A percentile compares a stretch with the other conserved stretches of the same genome.
Conservation (phyloP, 371 early-diverging fungal species). For the Synchytrium microbalum region DNA sequence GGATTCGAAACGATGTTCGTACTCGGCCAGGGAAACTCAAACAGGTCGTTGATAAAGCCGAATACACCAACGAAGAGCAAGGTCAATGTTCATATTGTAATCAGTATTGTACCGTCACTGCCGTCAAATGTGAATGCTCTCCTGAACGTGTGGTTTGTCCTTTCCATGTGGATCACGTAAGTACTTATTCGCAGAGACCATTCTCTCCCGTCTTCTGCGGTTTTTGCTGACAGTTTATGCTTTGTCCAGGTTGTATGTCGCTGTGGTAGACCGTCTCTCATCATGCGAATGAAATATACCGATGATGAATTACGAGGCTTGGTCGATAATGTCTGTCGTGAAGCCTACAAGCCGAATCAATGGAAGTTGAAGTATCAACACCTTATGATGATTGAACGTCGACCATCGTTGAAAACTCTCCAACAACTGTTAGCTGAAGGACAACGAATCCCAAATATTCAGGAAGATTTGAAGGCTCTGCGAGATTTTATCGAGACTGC, state of each 20-base stretch:
- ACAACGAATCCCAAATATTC: conserved; percentile 39
- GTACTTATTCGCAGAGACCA: conserved; percentile 14
- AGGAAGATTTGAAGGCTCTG: conserved; percentile 37
- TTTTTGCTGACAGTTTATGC: conserved; percentile 35
- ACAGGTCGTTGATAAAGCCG: conserved; percentile 35
- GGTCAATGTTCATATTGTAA: conserved; percentile 65
- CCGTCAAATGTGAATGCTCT: conserved; percentile 55
- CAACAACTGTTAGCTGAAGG: conserved; percentile 42
- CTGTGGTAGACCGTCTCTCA: conserved; percentile 18
- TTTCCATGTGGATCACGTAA: conserved; percentile 48
- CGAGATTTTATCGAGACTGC: conserved; percentile 39
- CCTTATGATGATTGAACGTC: conserved; percentile 33
- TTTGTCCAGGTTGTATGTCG: background rate
- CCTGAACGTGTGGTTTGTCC: conserved; percentile 30
- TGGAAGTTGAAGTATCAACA: conserved; percentile 14
- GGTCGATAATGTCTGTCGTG: conserved; percentile 6
- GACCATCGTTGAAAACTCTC: conserved; percentile 46
- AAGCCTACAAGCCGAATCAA: conserved; percentile 11
- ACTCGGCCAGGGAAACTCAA: conserved; percentile 28
- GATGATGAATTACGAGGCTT: conserved; percentile 45
- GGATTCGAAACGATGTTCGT: conserved; percentile 42
- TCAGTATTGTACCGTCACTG: conserved; percentile 61
- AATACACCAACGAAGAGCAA: conserved; percentile 45
- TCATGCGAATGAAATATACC: conserved; percentile 42
- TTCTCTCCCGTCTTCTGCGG: conserved; percentile 23